phyloP scores from a whole-genome alignment of 495 filamentous ascomycete genomes.

The Chaetomium fimeti region DNA sequence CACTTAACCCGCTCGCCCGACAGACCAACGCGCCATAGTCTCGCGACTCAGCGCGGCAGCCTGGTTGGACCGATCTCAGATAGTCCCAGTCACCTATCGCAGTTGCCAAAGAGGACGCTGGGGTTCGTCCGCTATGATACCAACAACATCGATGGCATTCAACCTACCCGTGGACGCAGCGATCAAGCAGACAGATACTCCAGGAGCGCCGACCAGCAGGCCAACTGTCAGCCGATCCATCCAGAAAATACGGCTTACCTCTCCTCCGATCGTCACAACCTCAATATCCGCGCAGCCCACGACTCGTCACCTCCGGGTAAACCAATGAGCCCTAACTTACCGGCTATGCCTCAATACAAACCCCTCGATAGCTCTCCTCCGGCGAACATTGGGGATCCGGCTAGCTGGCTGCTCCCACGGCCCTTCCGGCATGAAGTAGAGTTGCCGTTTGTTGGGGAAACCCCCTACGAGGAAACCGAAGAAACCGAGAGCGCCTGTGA shows the following conservation, averaged over 20 bases:
- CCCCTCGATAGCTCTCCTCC: background rate
- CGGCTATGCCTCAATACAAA: background rate
- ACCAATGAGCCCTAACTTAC: background rate
- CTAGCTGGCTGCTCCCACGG: constrained; percentile 10
- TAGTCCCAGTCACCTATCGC: background rate
- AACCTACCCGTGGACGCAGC: background rate
- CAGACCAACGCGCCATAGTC: background rate
- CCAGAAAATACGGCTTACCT: background rate
- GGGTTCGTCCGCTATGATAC: background rate
- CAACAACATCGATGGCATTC: background rate
- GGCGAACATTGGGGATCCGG: background rate
- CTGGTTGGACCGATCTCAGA: background rate
- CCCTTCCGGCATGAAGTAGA: background rate
- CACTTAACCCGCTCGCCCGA: background rate
- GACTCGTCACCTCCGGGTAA: background rate
- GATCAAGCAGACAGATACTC: background rate
- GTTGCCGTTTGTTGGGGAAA: background rate
- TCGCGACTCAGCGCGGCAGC: background rate
- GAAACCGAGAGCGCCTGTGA: background rate
- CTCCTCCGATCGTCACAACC: background rate
- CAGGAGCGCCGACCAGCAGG: background rate
- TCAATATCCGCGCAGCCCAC: background rate
- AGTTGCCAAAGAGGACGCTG: too few species aligned
- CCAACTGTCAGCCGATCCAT: background rate
- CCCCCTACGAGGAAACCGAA: background rate